Evolutionary conservation across 1,139 yeast genomes (phyloP), one percentile per base, ranked within the genome.

Genomic region (Wickerhamiella infanticola): DNA sequence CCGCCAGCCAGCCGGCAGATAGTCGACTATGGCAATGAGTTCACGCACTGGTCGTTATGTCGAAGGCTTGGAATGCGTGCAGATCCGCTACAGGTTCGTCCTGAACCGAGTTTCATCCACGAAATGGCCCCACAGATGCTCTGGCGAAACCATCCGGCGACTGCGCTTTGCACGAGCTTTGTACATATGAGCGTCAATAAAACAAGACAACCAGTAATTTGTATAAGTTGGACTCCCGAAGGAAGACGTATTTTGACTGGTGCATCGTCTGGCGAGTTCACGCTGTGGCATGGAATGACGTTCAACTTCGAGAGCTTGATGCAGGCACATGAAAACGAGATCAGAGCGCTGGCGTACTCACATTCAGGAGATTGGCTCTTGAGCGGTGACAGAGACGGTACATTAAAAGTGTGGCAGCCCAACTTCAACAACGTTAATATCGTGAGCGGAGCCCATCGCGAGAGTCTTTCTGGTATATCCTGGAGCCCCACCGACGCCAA

Each of bases 261-360:
- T 0, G 78, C 94, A 18, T 86, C 83, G 64, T 77, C 86, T 51
- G 99, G 99, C 35, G 99, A 90, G 60, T 88, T 90, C 63, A 88
- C 98, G 5, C 69, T 90, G 39, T 90, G 98, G 98, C 88, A 88
- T 62, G 97, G 97, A 11, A 75, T 83, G 73, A 81, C 95, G 5
- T 90, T 90, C 66, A 86, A 85, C 60, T 88, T 90, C 60, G 99
- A 90, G 62, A 84, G 95, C 44, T 86, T 93, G 54, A 90, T 88
- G 93, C 98, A 90, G 67, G 97, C 98, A 0, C 98, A 93, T 64
- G 98, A 93, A 61, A 73, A 81, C 50, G 88, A 96, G 0, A 81
- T 90, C 35, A 72, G 90, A 31, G 71, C 93, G 0, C 67, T 85
- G 59, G 74, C 76, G 51, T 93, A 88, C 63, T 79, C 93, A 8